Conservation (phyloP, 176 grass and related monocot species). For the Cocos nucifera region DNA sequence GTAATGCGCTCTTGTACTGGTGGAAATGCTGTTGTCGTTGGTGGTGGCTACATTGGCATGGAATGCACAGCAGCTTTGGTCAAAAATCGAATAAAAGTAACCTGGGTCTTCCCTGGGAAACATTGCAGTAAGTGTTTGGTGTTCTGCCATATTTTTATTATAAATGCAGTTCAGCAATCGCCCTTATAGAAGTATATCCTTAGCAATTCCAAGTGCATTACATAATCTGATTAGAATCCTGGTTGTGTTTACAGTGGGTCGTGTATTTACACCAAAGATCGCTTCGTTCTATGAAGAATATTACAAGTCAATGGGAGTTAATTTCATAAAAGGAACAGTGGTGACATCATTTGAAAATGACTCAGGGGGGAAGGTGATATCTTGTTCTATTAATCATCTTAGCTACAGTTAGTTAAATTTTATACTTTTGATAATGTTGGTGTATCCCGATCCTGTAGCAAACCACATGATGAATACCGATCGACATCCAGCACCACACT, state of each 20-base stretch:
- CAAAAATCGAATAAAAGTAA: slow-evolving; percentile 74
- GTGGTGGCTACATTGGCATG: slow-evolving; percentile 97
- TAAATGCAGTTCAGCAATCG: too few species aligned
- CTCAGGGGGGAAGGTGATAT: slow-evolving; percentile 46
- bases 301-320: slow-evolving; percentile 66
- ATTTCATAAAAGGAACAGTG: slow-evolving; percentile 82
- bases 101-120: slow-evolving; percentile 89
- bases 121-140: slow-evolving; percentile 73
- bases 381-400: neutral
- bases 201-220: too few species aligned
- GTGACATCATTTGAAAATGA: slow-evolving; percentile 81
- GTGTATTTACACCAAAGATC: slow-evolving; percentile 73
- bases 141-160: too few species aligned
- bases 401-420: too few species aligned
- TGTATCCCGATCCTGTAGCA: too few species aligned
- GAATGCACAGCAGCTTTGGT: slow-evolving; percentile 88
- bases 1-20: slow-evolving; percentile 55
- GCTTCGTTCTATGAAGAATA: slow-evolving; percentile 90
- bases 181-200: neutral
- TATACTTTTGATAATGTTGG: too few species aligned
- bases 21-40: slow-evolving; percentile 86
- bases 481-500: too few species aligned
- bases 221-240: neutral
- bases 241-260: slow-evolving; percentile 52
- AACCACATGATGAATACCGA: too few species aligned